Evolutionary conservation across 176 grass and related monocot species (phyloP), one percentile per base, ranked within the genome.

Genomic region (Zoysia pacifica): DNA sequence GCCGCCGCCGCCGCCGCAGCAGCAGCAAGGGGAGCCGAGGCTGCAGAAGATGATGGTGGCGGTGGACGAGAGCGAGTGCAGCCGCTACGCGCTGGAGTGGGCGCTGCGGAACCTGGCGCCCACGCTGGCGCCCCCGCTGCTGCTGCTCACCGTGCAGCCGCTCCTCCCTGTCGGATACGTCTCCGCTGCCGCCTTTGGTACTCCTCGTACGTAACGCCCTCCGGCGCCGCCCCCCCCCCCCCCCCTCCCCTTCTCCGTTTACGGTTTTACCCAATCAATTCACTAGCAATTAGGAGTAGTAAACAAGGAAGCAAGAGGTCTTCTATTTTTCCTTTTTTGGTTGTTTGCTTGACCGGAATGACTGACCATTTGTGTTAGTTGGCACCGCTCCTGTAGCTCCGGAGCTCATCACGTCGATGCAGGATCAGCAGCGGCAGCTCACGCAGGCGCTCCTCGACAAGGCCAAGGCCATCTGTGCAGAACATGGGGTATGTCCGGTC

Each of bases 51-150:
- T 82, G 67, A 88, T 88, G 85, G 89, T 91, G 59, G 89, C 89
- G 41, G 83, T 91, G 40, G 89, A 91, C 68, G 85, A 88, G 72
- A 83, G 86, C 82, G 89, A 91, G 61, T 85, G 82, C 67, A 82
- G 89, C 89, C 81, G 81, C 28, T 9, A 85, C 50, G 82, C 85
- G 50, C 70, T 91, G 59, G 81, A 87, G 37, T 91, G 89, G 85
- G 66, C 77, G 48, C 81, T 91, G 59, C 52, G 73, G 49, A 91
- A 78, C 67, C 77, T 91, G 38, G 52, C 56, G 47, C 56, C 81
- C 49, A 55, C 77, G 60, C 15, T 75, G 69, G 79, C 78, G 11
- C 46, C 88, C 7, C 70, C 74, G 28, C 88, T 93, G 38, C 45
- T 88, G 70, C 18, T 90, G 62, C 74, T 90, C 75, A 80, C 85